Conservation (phyloP, 495 filamentous ascomycete genomes). For the Aspergillus avenaceus region DNA sequence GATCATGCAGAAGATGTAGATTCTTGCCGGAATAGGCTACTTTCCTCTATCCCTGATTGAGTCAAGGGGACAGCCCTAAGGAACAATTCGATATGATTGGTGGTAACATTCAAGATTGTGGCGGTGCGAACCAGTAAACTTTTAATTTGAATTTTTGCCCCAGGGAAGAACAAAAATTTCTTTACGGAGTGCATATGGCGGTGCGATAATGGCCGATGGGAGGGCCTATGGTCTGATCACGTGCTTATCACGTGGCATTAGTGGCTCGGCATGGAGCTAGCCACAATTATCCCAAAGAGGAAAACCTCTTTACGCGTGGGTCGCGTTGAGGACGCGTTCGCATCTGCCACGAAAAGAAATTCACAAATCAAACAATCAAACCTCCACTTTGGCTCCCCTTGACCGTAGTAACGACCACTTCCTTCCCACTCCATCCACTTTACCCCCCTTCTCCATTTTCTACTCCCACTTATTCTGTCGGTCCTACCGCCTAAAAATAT, state of each 20-base stretch:
- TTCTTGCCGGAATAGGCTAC: not conserved
- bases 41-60: not conserved
- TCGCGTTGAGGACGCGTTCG: conserved; percentile 31
- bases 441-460: conserved; percentile 26
- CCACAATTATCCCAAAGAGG: conserved; percentile 26
- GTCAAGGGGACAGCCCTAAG: not conserved
- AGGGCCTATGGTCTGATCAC: too few relatives aligned
- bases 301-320: conserved; percentile 40
- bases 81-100: not conserved
- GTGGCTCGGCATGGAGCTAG: conserved; percentile 5
- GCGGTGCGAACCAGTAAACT: not conserved
- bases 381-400: conserved; percentile 2
- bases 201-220: too few relatives aligned
- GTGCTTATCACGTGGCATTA: conserved; percentile 11
- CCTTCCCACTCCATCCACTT: conserved; percentile 8
- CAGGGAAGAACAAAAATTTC: too few relatives aligned
- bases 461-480: conserved; percentile 5
- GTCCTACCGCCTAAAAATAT: conserved; percentile 4
- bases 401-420: conserved; percentile 6
- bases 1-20: not conserved
- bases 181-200: too few relatives aligned
- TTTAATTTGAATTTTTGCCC: too few relatives aligned
- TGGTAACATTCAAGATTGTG: not conserved
- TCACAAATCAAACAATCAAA: conserved; percentile 8
- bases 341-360: too few relatives aligned